Conservation (phyloP, 2,329 filamentous ascomycete genomes). For the Raffaelea deltoideospora region DNA sequence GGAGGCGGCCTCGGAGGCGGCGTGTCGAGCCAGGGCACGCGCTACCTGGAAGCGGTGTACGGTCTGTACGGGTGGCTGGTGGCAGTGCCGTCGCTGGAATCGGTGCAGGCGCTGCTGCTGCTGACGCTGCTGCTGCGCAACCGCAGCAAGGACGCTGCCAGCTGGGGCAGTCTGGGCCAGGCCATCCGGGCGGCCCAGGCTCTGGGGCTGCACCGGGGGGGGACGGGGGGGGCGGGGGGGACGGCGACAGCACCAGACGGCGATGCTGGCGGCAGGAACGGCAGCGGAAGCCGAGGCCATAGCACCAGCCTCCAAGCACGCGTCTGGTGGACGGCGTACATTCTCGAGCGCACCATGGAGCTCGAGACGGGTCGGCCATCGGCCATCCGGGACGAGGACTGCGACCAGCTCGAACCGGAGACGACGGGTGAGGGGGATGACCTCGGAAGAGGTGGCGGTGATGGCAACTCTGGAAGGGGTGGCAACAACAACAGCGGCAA, state of each 20-base stretch:
- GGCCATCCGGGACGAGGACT: slow-evolving; percentile 4
- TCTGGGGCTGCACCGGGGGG: slow-evolving; percentile 1
- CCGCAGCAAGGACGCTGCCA: slow-evolving; percentile 5
- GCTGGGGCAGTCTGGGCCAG: slow-evolving; percentile 4
- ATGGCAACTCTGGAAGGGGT: no score
- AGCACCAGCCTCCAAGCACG: background rate
- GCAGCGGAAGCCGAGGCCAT: no score
- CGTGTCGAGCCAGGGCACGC: background rate
- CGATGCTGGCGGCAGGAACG: no score
- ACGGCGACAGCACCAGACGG: background rate
- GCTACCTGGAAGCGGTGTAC: background rate
- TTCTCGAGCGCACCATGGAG: slow-evolving; percentile 4
- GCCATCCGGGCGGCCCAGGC: slow-evolving; percentile 4
- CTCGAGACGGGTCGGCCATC: slow-evolving; percentile 5
- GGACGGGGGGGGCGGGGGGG: no score
- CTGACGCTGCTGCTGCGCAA: slow-evolving; percentile 3
- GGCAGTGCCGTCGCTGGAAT: background rate
- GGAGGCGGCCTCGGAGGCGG: no score
- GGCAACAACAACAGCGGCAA: no score
- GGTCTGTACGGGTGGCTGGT: slow-evolving; percentile 3
- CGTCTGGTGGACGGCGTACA: slow-evolving; percentile 5
- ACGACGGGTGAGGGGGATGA: background rate
- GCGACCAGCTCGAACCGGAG: background rate
- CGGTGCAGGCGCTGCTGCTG: slow-evolving; percentile 4
- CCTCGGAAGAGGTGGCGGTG: no score